Evolutionary conservation across 495 filamentous ascomycete genomes (phyloP), one percentile per base, ranked within the genome.

Genomic region (Lasiosphaeris hirsuta): DNA sequence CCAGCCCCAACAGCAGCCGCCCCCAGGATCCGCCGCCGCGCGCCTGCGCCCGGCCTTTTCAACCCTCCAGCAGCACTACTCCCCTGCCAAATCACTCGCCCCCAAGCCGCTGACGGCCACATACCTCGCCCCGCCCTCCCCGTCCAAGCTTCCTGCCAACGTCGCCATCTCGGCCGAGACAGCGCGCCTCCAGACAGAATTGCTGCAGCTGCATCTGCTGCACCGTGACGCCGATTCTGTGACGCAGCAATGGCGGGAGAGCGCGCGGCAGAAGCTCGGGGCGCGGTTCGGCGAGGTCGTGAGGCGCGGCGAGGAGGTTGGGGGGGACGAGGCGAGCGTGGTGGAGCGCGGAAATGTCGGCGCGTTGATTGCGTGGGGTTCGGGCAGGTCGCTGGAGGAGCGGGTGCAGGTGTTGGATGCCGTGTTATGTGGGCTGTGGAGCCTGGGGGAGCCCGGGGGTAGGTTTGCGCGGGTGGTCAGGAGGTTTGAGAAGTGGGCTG

Each of bases 131-230:
- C 79, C 79, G 6, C 78, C 78, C 8, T 75, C 72, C 7, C 77
- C 76, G 9, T 79, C 74, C 63, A 84, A 79, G 61, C 68, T 74
- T 33, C 80, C 80, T 10, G 69, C 71, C 52, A 83, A 81, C 59
- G 69, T 82, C 14, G 78, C 78, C 23, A 56, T 81, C 51, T 80
- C 83, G 0, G 81, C 84, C 48, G 86, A 89, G 64, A 81, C 80
- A 5, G 76, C 80, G 39, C 75, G 80, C 17, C 63, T 90, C 33
- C 88, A 91, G 64, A 84, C 85, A 0, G 87, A 92, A 63, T 76
- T 94, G 17, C 72, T 91, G 18, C 88, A 90, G 64, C 72, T 92
- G 5, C 83, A 84, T 64, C 74, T 92, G 9, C 72, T 92, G 10
- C 87, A 90, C 71, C 78, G 76, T 49, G 68, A 69, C 45, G 75